Conservation (phyloP, 768 basidiomycete genomes). For the Phlebiopsis flavidoalba region DNA sequence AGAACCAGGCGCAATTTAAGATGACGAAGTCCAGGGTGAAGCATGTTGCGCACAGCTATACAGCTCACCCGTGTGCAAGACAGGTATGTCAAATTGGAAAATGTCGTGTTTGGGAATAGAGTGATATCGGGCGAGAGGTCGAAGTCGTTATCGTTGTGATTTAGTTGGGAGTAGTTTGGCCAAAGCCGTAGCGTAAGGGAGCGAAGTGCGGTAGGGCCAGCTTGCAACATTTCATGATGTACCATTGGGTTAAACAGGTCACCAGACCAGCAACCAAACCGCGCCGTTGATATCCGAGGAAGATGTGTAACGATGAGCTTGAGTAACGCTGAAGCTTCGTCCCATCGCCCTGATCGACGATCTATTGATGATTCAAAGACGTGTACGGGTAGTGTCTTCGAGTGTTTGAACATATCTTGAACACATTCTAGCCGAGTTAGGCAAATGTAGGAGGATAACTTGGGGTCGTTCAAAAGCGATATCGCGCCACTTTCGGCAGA, state of each 20-base stretch:
- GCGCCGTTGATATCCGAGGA: not conserved
- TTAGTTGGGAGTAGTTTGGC: too few relatives aligned
- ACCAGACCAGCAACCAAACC: not conserved
- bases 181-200: not conserved
- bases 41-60: not conserved
- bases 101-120: not conserved
- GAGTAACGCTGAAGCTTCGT: not conserved
- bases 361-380: not conserved
- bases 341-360: not conserved
- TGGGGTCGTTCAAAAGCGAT: constrained; percentile 2
- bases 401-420: not conserved
- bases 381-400: constrained; percentile 9
- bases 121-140: not conserved
- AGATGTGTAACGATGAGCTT: not conserved
- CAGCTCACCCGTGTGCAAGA: not conserved
- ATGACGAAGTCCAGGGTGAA: not conserved
- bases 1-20: not conserved
- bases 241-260: not conserved
- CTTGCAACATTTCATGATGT: not conserved
- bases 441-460: constrained; percentile 3
- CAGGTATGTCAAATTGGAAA: not conserved
- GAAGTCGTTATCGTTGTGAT: not conserved
- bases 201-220: not conserved
- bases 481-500: constrained; percentile 4
- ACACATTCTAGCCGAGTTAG: not conserved